Evolutionary conservation across 345 rosid genomes (phyloP).

Genomic region (Eucalyptus regnans): DNA sequence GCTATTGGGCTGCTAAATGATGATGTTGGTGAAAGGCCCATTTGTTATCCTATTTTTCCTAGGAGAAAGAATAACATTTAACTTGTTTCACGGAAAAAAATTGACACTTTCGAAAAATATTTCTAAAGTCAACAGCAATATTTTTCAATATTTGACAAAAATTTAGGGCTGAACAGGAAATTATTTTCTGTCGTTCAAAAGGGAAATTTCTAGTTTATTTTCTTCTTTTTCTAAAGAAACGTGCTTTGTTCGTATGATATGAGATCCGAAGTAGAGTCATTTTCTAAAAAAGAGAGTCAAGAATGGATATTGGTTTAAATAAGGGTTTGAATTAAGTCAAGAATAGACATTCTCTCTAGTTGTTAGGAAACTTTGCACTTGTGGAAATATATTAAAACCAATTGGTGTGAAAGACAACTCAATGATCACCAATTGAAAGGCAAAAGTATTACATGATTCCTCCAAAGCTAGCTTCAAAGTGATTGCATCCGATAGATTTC

Average conservation of each 20-base stretch:
- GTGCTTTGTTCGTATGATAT: accelerated
- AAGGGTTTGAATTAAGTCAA: not conserved
- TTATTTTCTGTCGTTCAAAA: accelerated
- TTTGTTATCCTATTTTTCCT: accelerated
- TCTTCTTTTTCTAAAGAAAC: not conserved
- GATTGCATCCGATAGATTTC: not conserved
- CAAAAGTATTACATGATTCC: no score
- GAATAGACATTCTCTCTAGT: not conserved
- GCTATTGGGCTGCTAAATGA: not conserved
- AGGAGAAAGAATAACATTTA: not conserved
- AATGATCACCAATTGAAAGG: accelerated
- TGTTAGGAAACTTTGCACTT: not conserved
- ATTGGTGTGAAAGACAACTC: not conserved
- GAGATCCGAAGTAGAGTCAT: accelerated
- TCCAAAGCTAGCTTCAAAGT: not conserved
- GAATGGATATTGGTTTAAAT: no score
- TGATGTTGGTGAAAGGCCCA: not conserved
- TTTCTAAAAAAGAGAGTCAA: accelerated
- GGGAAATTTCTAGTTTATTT: accelerated
- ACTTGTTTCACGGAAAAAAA: not conserved
- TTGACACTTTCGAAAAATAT: no score
- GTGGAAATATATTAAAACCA: not conserved
- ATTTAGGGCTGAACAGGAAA: no score
- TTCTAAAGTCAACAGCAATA: not conserved
- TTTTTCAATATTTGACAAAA: no score